Evolutionary conservation across 2,329 filamentous ascomycete species (phyloP).

Genomic region (Xylariaceae sp.): DNA sequence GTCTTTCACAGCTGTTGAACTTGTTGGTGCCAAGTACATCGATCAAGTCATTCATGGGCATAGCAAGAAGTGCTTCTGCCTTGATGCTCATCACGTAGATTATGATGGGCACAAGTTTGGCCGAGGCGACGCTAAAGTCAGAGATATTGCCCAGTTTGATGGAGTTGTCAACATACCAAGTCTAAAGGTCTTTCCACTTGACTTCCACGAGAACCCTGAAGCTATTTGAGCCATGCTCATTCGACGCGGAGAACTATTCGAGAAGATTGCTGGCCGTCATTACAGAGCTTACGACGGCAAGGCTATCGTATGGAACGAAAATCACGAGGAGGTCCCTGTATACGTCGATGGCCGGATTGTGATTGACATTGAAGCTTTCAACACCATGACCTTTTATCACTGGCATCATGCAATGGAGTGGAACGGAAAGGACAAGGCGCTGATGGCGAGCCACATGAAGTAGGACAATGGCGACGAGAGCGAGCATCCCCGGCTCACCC

Average conservation of each 20-base stretch:
- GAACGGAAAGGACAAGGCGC: slow-evolving; percentile 30
- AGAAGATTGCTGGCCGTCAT: slow-evolving; percentile 40
- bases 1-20: slow-evolving; percentile 35
- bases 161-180: slow-evolving; percentile 41
- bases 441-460: slow-evolving; percentile 21
- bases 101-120: slow-evolving; percentile 45
- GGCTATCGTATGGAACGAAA: slow-evolving; percentile 33
- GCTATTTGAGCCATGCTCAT: slow-evolving; percentile 31
- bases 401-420: slow-evolving; percentile 29
- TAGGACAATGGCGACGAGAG: background rate
- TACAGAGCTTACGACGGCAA: slow-evolving; percentile 40
- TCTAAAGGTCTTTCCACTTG: slow-evolving; percentile 39
- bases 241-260: slow-evolving; percentile 40
- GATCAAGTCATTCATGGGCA: slow-evolving; percentile 34
- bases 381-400: slow-evolving; percentile 31
- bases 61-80: slow-evolving; percentile 33
- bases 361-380: slow-evolving; percentile 35
- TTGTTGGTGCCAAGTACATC: slow-evolving; percentile 34
- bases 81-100: slow-evolving; percentile 40
- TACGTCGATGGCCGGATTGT: slow-evolving; percentile 34
- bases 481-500: slow-evolving; percentile 18
- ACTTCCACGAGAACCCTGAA: slow-evolving; percentile 38
- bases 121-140: slow-evolving; percentile 28
- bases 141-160: slow-evolving; percentile 37
- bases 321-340: slow-evolving; percentile 30